A percentile compares a stretch with the other conserved stretches of the same genome.
phyloP scores from a whole-genome alignment of 176 grass and related monocot species.

The Tillandsia fasciculata region DNA sequence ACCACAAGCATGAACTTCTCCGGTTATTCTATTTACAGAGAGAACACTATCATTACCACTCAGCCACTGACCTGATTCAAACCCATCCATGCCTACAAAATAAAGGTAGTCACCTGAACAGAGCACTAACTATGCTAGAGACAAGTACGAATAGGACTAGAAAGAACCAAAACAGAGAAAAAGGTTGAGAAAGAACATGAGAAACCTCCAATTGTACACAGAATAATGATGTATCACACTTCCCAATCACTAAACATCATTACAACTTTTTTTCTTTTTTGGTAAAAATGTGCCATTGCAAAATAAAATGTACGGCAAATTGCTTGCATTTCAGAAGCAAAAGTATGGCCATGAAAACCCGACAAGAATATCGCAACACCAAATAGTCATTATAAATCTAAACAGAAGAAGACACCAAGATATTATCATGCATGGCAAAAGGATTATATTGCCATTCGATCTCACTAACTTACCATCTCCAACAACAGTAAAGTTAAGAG shows the following conservation, averaged over 20 bases:
- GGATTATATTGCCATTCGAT: not conserved
- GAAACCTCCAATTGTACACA: too few relatives aligned
- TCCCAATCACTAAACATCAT: too few relatives aligned
- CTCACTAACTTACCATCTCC: constrained; percentile 40
- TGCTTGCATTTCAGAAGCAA: too few relatives aligned
- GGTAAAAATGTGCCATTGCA: not conserved
- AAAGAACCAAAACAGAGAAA: too few relatives aligned
- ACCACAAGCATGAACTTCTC: constrained; percentile 57
- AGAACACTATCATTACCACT: constrained; percentile 74
- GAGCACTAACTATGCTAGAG: not conserved
- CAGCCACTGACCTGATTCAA: constrained; percentile 56
- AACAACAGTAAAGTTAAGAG: constrained; percentile 58
- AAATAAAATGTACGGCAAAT: not conserved
- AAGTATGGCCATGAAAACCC: not conserved
- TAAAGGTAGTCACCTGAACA: not conserved
- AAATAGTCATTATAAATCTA: not conserved
- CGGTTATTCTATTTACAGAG: constrained; percentile 49
- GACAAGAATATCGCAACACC: not conserved
- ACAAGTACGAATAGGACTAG: too few relatives aligned
- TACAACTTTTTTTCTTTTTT: too few relatives aligned
- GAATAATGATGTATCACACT: too few relatives aligned
- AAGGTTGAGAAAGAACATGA: too few relatives aligned
- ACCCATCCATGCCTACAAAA: constrained; percentile 32
- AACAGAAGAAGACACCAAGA: not conserved
- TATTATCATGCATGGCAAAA: not conserved